Evolutionary conservation across 331 rosid species (phyloP), one percentile per base, ranked within the genome.

Genomic region (Phaseolus coccineus): DNA sequence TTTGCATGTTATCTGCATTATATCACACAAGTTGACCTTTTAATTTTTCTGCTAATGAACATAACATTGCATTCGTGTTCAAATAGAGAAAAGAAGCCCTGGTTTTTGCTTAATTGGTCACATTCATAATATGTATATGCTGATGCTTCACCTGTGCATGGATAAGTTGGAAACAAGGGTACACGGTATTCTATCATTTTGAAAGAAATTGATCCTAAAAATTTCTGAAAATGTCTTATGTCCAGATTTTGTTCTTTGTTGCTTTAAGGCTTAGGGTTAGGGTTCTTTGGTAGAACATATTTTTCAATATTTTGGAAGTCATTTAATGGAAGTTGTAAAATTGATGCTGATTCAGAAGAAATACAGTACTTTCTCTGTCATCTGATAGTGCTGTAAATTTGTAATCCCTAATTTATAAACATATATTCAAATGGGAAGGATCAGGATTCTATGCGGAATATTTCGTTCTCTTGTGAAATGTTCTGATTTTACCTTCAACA

Each of bases 211-310:
- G 22, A 19, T 51, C 11, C 28, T 40, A 53, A 30, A 24, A 55
- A 42, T 24, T 69, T 74, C n/a, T 53, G 4, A 6, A 27, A 16
- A 27, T 77, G 72, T 65, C 5, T 33, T 27, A 0, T 35, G 12
- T 67, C 25, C 69, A 3, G 31, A 31, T 24, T 53, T 14, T 24
- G n/a, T 79, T 28, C 0, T 74, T 37, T 62, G 10, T n/a, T 5
- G 58, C 15, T 46, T 58, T 30, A 15, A 50, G 78, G 24, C 74
- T 80, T 91, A 87, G 92, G 92, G 91, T 90, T 88, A 90, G 94
- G 93, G 94, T 86, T 88, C 81, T 84, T 82, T 78, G 83, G 57
- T 59, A 35, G 78, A 71, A 11, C 70, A n/a, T 27, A 11, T 63
- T 39, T 48, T 68, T 22, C 35, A 50, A 61, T 63, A 13, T 50